Base-by-base conservation (phyloP, 2,329 filamentous ascomycete genomes). In the Laburnicola sp. region DNA sequence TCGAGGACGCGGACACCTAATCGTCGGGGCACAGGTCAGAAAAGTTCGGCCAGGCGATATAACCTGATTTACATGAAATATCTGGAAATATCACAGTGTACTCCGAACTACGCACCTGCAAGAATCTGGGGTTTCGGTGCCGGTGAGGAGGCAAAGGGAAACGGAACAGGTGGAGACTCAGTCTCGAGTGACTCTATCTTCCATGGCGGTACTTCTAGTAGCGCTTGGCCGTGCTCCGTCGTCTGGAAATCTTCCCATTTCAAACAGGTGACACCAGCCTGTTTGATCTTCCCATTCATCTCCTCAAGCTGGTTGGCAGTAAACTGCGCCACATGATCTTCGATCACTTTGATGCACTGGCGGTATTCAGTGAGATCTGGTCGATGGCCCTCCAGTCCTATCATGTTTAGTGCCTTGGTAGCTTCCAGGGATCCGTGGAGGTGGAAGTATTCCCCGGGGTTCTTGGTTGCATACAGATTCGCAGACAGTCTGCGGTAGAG, bases 401-500 rank as follows among this genome's bases (percentile, higher is more conserved):
- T 80, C 86, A 89, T 89, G 38, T 81, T 78, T 26, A 90, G 73
- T 0, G 86, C 87, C 6, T 81, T 86, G 7, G 82, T 85, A 3
- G 87, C 87, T 59, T 90, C 86, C 0, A 91, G 73, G 0, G 87
- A 90, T 38, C 87, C 87, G 65, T 90, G 87, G 25, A 90, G 86
- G 63, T 91, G 87, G 64, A 88, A 91, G 63, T 83, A 90, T 64
- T 86, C 79, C n/a, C 81, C 82, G 1, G 77, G 73, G n/a, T 77
- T 79, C 65, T 83, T 85, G 6, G 87, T 89, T 61, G 81, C 78
- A 71, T 89, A 90, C 1, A 90, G 73, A 54, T 89, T 89, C 10
- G 87, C 87, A 8, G 87, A 88, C 70, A 90, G 78, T 54, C 87
- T 83, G 7, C 87, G 82, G 65, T 91, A 91, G 5, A 83, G 75